Percentiles rank a stretch among this genome's conserved stretches.
These are phyloP conservation scores for Melocanna baccifera DNA, from an alignment of 176 grass and related monocot species.

Conservation along the genomic window DNA sequence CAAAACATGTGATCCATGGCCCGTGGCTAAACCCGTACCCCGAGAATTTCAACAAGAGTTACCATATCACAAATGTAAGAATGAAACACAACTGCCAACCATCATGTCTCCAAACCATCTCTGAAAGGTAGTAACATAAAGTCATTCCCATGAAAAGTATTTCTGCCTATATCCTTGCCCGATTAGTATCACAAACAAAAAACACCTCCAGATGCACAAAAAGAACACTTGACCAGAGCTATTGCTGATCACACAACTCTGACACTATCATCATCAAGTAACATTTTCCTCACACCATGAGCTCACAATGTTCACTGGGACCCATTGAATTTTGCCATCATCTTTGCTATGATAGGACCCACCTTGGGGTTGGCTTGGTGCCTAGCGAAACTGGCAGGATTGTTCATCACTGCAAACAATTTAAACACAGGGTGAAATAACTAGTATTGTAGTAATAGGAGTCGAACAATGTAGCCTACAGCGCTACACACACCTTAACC, in stretches of 20 bases:
- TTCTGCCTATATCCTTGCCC: not conserved
- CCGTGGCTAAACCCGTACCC: too few relatives aligned
- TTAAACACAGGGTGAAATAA: not conserved
- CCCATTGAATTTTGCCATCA: conserved; percentile 86
- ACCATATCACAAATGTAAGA: not conserved
- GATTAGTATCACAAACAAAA: not conserved
- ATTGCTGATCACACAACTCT: conserved; percentile 14
- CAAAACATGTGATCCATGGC: not conserved
- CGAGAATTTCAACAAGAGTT: not conserved
- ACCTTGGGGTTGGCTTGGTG: conserved; percentile 92
- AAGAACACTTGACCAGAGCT: conserved; percentile 11
- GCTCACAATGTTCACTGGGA: conserved; percentile 30
- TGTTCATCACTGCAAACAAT: conserved; percentile 88
- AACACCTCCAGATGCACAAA: not conserved
- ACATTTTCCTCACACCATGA: not conserved
- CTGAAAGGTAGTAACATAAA: not conserved
- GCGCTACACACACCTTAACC: not conserved
- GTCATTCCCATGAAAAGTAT: not conserved
- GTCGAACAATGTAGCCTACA: not conserved
- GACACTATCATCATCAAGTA: not conserved
- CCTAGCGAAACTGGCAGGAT: conserved; percentile 77
- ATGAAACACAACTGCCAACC: not conserved
- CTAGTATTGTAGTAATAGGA: not conserved
- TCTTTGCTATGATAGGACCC: conserved; percentile 82
- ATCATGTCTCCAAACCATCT: not conserved